Evolutionary conservation across 2,329 filamentous ascomycete species (phyloP), one percentile per base, ranked within the genome.

Genomic region (Beauveria scarabaeidicola): DNA sequence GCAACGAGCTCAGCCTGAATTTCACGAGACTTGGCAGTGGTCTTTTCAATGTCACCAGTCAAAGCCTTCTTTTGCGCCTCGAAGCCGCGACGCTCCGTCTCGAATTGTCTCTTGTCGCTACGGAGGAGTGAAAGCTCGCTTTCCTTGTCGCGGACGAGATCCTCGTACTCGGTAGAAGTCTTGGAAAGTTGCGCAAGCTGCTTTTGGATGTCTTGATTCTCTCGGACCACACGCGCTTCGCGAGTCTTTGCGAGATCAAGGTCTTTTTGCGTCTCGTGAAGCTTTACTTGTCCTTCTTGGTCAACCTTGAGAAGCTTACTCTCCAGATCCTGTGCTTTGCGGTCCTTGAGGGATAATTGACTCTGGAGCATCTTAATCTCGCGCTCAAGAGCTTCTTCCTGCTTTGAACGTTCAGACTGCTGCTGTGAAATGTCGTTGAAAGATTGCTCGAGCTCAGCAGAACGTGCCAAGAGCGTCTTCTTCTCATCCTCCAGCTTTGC

Each of bases 141-240:
- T 70, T 99, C 94, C 71, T 97, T 99, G 61, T 89, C 87, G 25
- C 91, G 84, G 25, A 99, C 88, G 47, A 97, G 82, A 67, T 97
- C 93, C 73, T 99, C 94, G 65, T 96, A 97, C 69, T 92, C 91
- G 0, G 91, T 95, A 0, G 93, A 96, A 0, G 93, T 97, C 52
- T 90, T 86, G 0, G 94, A 94, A 19, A 99, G 78, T 65, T 96
- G 87, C 0, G 89, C 83, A 57, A 99, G 85, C 67, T 97, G 91
- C 66, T 91, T 84, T 58, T 95, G 88, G 51, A 96, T 84, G 48
- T 89, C 85, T 13, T 85, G 83, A 65, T 96, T 95, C 69, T 99
- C 93, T 5, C 87, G 85, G 2, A 85, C 72, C 1, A 97, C 81
- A 21, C 91, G 87, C 56, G 87, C 85, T 66, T 96, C 86, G 64